Conservation (phyloP, 208 protist species). For the Leishmania aethiopica region DNA sequence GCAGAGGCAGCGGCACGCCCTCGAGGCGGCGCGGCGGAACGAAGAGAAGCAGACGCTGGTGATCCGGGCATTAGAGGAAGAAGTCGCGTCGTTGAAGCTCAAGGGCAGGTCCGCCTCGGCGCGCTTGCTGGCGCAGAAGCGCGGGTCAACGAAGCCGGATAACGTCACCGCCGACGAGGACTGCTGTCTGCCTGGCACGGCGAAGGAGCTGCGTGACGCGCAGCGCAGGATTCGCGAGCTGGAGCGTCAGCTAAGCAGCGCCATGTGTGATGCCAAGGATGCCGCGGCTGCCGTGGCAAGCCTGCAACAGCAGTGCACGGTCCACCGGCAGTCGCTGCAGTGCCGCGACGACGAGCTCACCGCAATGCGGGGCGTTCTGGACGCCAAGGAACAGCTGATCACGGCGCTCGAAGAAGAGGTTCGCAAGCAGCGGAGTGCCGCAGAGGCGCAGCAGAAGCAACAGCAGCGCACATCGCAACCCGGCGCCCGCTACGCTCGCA, state of each 20-base stretch:
- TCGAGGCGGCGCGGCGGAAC: slow-evolving; percentile 15
- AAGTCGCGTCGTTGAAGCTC: slow-evolving; percentile 31
- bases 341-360: slow-evolving; percentile 29
- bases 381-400: slow-evolving; percentile 24
- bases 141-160: background rate
- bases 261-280: slow-evolving; percentile 21
- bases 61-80: slow-evolving; percentile 31
- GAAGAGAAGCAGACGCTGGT: slow-evolving; percentile 27
- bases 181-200: slow-evolving; percentile 37
- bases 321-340: slow-evolving; percentile 7
- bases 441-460: background rate
- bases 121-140: slow-evolving; percentile 18
- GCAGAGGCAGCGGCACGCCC: slow-evolving; percentile 31
- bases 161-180: slow-evolving; percentile 1
- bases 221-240: slow-evolving; percentile 31
- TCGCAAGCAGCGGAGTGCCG: background rate
- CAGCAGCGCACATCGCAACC: background rate
- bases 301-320: slow-evolving; percentile 24
- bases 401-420: slow-evolving; percentile 12
- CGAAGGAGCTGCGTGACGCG: slow-evolving; percentile 35
- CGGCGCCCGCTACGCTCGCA: slow-evolving; percentile 12
- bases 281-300: slow-evolving; percentile 17
- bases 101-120: background rate
- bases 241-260: slow-evolving; percentile 19
- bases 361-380: slow-evolving; percentile 26